Evolutionary conservation across 192 early-diverging fungal species (phyloP).

Genomic region (Neocallimastix lanati): DNA sequence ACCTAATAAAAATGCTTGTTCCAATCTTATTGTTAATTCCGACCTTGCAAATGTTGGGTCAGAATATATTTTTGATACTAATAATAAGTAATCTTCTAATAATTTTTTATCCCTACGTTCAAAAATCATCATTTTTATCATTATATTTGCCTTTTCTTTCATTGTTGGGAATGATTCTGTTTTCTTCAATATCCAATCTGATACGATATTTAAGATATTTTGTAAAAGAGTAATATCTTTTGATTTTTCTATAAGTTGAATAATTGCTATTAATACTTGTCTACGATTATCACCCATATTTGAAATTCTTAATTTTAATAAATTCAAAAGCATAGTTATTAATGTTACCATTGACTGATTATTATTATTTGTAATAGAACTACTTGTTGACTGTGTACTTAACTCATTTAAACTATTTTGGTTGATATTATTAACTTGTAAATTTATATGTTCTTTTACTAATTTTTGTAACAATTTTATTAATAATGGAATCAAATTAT

Average conservation of each 20-base stretch:
- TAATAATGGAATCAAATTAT: slow-evolving; percentile 51
- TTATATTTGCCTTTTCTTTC: slow-evolving; percentile 88
- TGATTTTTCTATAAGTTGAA: slow-evolving; percentile 68
- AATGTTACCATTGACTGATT: slow-evolving; percentile 21
- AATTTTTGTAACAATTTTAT: slow-evolving; percentile 71
- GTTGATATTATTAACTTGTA: background rate
- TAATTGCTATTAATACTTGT: slow-evolving; percentile 59
- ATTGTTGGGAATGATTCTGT: slow-evolving; percentile 80
- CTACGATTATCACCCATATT: slow-evolving; percentile 70
- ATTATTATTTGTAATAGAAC: slow-evolving; percentile 2
- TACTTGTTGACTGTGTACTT: background rate
- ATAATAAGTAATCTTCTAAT: slow-evolving; percentile 63
- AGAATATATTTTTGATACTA: slow-evolving; percentile 84
- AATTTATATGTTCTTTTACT: slow-evolving; percentile 51
- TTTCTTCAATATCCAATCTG: slow-evolving; percentile 70
- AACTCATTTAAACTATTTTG: slow-evolving; percentile 5
- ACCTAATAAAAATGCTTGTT: slow-evolving; percentile 86
- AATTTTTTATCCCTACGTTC: slow-evolving; percentile 40
- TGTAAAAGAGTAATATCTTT: slow-evolving; percentile 52
- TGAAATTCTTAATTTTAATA: slow-evolving; percentile 27
- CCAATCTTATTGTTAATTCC: slow-evolving; percentile 81
- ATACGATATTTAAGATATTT: slow-evolving; percentile 61
- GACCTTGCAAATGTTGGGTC: slow-evolving; percentile 62
- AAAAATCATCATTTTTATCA: slow-evolving; percentile 77
- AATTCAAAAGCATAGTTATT: slow-evolving; percentile 17